A percentile compares a stretch with the other conserved stretches of the same genome.
phyloP scores from a whole-genome alignment of 805 yeast genomes.

The Danielia oregonensis region DNA sequence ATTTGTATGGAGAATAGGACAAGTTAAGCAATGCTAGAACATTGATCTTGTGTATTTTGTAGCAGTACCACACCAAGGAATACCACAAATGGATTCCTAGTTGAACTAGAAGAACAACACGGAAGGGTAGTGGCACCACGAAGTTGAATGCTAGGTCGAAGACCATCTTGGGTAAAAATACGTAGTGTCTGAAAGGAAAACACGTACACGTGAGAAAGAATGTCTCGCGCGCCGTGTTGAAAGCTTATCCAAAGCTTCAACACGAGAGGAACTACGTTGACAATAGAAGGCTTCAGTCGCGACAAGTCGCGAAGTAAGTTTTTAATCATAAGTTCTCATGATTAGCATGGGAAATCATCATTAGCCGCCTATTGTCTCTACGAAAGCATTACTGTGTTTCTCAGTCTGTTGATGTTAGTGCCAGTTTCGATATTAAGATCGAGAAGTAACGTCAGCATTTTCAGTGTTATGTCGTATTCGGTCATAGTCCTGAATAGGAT shows the following conservation, averaged over 20 bases:
- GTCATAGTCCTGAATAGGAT: slow-evolving; percentile 57
- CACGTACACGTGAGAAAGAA: too few species aligned
- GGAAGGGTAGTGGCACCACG: slow-evolving; percentile 36
- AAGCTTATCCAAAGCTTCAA: slow-evolving; percentile 33
- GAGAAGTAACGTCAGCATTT: slow-evolving; percentile 60
- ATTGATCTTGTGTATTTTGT: slow-evolving; percentile 38
- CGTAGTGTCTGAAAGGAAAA: too few species aligned
- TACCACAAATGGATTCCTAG: slow-evolving; percentile 55
- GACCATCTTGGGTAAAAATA: background rate
- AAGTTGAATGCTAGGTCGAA: slow-evolving; percentile 21
- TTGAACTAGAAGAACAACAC: slow-evolving; percentile 47
- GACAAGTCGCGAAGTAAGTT: slow-evolving; percentile 24
- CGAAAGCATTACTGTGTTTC: too few species aligned
- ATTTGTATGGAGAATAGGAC: slow-evolving; percentile 37
- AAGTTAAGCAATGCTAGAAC: slow-evolving; percentile 41
- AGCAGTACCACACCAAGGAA: slow-evolving; percentile 38
- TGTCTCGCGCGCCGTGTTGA: too few species aligned
- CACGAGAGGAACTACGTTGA: too few species aligned
- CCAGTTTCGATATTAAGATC: too few species aligned
- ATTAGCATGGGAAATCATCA: slow-evolving; percentile 63
- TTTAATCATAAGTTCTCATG: slow-evolving; percentile 50
- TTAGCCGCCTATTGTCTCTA: slow-evolving; percentile 25
- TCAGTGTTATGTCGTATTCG: slow-evolving; percentile 67
- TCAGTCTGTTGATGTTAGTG: too few species aligned
- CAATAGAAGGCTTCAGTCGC: too few species aligned